Evolutionary conservation across 805 yeast genomes (phyloP).

Genomic region (Metschnikowia continentalis): DNA sequence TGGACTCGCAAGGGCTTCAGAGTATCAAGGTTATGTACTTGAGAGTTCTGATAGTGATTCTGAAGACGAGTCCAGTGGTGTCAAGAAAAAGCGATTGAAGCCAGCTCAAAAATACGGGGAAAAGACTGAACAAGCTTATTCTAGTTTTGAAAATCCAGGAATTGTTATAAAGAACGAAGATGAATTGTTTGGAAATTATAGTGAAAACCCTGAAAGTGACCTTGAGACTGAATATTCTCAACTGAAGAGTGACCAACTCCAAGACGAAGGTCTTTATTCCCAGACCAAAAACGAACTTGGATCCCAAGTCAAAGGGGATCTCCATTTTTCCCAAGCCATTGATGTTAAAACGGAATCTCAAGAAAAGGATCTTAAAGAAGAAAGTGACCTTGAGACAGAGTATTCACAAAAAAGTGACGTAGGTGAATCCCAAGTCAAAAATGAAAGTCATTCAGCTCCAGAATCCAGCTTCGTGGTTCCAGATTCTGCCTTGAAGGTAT

Average conservation of each 20-base stretch:
- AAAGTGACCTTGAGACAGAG: not conserved
- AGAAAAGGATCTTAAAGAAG: not conserved
- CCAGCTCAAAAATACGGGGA: not conserved
- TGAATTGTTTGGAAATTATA: no score
- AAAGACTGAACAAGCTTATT: not conserved
- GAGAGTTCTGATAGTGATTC: not conserved
- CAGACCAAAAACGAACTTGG: no score
- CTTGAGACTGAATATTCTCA: not conserved
- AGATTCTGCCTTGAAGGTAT: not conserved
- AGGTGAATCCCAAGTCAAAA: no score
- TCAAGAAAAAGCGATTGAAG: not conserved
- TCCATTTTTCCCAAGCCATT: no score
- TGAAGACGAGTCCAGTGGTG: not conserved
- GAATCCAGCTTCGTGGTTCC: not conserved
- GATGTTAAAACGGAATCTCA: no score
- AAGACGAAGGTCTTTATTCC: no score
- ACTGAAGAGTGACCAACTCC: not conserved
- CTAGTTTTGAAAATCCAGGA: not conserved
- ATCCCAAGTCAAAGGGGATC: no score
- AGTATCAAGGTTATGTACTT: not conserved
- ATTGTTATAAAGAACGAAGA: not conserved
- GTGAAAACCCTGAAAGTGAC: not conserved
- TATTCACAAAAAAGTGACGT: not conserved
- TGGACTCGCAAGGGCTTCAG: not conserved
- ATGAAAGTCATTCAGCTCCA: not conserved